These are phyloP conservation scores for Brassica balearica DNA, from an alignment of 441 rosid genomes.

Conservation along the genomic window DNA sequence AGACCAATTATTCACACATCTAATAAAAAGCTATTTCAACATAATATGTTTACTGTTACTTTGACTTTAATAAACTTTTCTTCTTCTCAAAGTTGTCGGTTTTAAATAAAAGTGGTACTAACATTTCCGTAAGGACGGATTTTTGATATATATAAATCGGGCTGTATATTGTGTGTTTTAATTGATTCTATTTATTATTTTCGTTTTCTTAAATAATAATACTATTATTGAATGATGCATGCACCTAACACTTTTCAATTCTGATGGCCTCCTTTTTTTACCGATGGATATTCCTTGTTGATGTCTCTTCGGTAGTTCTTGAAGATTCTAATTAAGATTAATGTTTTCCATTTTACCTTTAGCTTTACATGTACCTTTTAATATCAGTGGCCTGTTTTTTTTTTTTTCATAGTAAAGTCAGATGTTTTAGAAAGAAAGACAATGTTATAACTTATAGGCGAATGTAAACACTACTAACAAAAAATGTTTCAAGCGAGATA, in stretches of 20 bases:
- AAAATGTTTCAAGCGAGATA: neutral
- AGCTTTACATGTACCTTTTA: neutral
- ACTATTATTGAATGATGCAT: conserved; percentile 24
- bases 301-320: neutral
- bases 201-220: neutral
- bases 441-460: neutral
- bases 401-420: neutral
- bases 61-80: neutral
- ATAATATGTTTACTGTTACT: neutral
- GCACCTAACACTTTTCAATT: conserved; percentile 23
- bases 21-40: neutral
- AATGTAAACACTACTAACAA: neutral
- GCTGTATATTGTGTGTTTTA: neutral
- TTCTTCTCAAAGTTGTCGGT: too few relatives aligned
- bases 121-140: neutral
- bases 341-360: conserved; percentile 1
- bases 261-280: conserved; percentile 33
- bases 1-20: neutral
- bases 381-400: neutral
- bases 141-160: conserved; percentile 4
- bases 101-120: neutral
- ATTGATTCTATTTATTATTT: neutral
- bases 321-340: conserved; percentile 7
- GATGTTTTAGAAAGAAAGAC: neutral
- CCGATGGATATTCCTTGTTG: conserved; percentile 20